Conservation (phyloP, 805 yeast species). For the Kodamaea fukazawae region DNA sequence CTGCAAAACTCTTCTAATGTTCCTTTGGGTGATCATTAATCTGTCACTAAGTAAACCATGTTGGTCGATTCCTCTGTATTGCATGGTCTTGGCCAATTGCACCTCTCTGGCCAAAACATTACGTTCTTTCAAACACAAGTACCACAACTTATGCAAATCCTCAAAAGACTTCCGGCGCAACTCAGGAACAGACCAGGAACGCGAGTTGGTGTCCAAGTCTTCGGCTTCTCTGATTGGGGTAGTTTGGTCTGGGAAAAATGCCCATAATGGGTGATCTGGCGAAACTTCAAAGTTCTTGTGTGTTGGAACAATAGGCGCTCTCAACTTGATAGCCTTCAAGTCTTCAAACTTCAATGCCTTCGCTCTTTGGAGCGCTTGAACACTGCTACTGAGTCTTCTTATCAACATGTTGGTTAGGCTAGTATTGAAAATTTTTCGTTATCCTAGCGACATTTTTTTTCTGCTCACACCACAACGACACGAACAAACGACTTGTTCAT, state of each 20-base stretch:
- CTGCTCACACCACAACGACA: no score
- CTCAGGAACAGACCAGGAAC: conserved; percentile 87
- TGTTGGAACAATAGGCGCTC: conserved; percentile 85
- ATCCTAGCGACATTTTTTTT: no score
- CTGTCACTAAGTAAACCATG: conserved; percentile 40
- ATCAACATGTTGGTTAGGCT: no score
- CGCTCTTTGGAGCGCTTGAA: conserved; percentile 1
- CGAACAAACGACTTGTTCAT: no score
- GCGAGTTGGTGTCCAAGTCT: conserved; percentile 52
- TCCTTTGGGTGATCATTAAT: conserved; percentile 36
- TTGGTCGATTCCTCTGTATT: conserved; percentile 28
- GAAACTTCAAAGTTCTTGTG: conserved; percentile 66
- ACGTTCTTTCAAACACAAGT: conserved; percentile 76
- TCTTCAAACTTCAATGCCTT: conserved; percentile 20
- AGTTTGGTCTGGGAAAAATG: conserved; percentile 68
- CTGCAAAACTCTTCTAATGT: conserved; percentile 80
- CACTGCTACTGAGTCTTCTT: no score
- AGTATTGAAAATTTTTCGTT: no score
- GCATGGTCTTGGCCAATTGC: conserved; percentile 47
- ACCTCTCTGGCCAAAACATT: conserved; percentile 76
- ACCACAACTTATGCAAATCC: conserved; percentile 91
- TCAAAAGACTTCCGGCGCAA: conserved; percentile 88
- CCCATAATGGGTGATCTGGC: conserved; percentile 94
- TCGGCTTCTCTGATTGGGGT: conserved; percentile 54
- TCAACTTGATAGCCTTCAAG: conserved; percentile 43